Evolutionary conservation across 2,329 filamentous ascomycete species (phyloP).

Genomic region (Nothophaeocryptopus gaeumannii): DNA sequence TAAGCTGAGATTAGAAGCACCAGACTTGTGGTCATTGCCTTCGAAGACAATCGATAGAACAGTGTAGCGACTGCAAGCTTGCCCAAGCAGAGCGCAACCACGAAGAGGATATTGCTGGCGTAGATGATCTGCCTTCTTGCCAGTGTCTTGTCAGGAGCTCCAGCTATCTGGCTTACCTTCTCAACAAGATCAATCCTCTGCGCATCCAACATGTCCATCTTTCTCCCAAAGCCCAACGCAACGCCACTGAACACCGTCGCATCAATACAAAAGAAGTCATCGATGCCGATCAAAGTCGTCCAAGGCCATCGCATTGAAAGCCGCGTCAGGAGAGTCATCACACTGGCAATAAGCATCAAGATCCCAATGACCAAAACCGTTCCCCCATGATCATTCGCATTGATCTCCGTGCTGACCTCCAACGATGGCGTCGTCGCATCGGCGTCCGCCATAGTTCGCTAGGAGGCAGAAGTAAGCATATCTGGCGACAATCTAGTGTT

Average conservation of each 20-base stretch:
- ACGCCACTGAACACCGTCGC: slow-evolving; percentile 8
- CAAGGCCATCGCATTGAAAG: slow-evolving; percentile 10
- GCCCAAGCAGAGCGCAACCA: slow-evolving; percentile 16
- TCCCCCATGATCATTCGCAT: slow-evolving; percentile 12
- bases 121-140: slow-evolving; percentile 13
- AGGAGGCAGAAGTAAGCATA: too few species aligned
- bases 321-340: slow-evolving; percentile 2
- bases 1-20: neutral
- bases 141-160: too few species aligned
- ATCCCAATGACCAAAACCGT: slow-evolving; percentile 14
- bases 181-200: neutral
- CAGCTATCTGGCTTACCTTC: neutral
- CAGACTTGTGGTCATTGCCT: slow-evolving; percentile 6
- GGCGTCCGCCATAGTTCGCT: slow-evolving; percentile 4
- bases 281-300: neutral
- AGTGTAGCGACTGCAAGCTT: slow-evolving; percentile 19
- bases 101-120: slow-evolving; percentile 16
- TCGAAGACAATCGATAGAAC: slow-evolving; percentile 17
- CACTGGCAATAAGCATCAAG: slow-evolving; percentile 17
- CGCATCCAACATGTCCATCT: neutral
- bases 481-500: too few species aligned
- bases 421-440: slow-evolving; percentile 7
- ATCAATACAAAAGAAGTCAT: slow-evolving; percentile 9
- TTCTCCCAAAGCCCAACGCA: slow-evolving; percentile 3
- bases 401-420: slow-evolving; percentile 18